Evolutionary conservation across 306 rosid genomes (phyloP).

Genomic region (Sindora glabra): DNA sequence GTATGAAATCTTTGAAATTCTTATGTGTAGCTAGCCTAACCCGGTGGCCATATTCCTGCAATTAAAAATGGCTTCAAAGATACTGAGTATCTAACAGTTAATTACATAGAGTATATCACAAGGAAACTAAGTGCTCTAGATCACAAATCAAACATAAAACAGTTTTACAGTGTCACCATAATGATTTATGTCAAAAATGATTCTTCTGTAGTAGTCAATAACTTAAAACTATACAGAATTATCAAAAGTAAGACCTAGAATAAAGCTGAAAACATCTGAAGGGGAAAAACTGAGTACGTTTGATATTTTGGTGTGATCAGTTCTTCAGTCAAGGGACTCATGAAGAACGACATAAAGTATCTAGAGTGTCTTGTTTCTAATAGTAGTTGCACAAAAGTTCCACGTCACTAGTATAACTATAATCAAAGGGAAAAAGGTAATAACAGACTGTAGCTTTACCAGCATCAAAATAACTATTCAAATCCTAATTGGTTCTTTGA

Average conservation of each 20-base stretch:
- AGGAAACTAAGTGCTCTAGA: no score
- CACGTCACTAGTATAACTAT: background rate
- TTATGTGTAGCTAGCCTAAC: constrained; percentile 91
- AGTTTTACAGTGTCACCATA: background rate
- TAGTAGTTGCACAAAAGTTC: background rate
- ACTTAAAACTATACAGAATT: background rate
- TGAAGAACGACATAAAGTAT: background rate
- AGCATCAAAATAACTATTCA: constrained; percentile 1
- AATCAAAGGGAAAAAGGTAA: background rate
- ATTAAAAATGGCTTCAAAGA: background rate
- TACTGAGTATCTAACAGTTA: no score
- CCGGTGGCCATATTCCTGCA: constrained; percentile 81
- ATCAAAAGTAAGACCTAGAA: background rate
- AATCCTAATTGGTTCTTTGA: background rate
- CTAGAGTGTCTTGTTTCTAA: constrained; percentile 12
- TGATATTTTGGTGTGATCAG: background rate
- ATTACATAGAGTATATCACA: no score
- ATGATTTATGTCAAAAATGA: background rate
- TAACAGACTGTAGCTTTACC: no score
- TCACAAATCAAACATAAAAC: constrained; percentile 5
- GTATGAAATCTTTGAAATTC: constrained; percentile 85
- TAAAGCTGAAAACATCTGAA: background rate
- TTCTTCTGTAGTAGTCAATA: background rate
- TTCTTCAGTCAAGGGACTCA: background rate
- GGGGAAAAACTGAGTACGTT: no score